Evolutionary conservation across 2,329 filamentous ascomycete genomes (phyloP), one percentile per base, ranked within the genome.

Genomic region (Alternaria ventricosa): DNA sequence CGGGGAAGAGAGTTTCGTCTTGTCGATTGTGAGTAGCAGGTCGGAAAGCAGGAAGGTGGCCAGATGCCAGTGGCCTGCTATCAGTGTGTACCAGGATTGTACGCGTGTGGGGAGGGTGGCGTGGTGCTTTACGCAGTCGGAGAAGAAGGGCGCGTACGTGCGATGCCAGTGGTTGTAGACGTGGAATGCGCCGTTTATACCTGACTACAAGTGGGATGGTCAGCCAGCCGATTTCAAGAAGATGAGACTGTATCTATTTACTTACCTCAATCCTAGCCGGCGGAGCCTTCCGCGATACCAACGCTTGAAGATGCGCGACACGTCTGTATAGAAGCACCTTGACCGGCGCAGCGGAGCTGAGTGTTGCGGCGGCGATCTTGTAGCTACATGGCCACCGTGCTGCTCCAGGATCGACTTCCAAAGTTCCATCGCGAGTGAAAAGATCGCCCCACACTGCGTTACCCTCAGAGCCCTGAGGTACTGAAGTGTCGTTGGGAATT

Each of bases 31-130:
- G n/a, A 13, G 25, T 6, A 89, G 77, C 3, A 84, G 72, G 61
- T 89, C 87, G 18, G 86, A 85, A 5, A 89, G 75, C 23, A 88
- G 78, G 30, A 89, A 81, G 0, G 82, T 81, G 1, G 82, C 87
- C 2, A 88, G 83, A 63, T 88, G 85, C 84, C 87, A 89, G 66
- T 88, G 87, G 0, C 84, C 85, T 0, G 83, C 80, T 20, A 89
- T 81, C 44, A 86, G 84, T 10, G 87, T 82, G 63, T 87, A 88
- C 87, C 87, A 89, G 43, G 86, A 86, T 67, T 87, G 86, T 4
- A 88, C 82, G 11, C 84, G 84, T 11, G 82, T 67, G 1, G 86
- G 85, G 0, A 88, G 81, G 0, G 75, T 67, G 43, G 84, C 79
- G 61, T 87, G 86, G 61, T 85, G 75, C 1, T 80, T 75, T 18